Conservation (phyloP, 352 stramenopile species). For the Phytopythium ostracodes region DNA sequence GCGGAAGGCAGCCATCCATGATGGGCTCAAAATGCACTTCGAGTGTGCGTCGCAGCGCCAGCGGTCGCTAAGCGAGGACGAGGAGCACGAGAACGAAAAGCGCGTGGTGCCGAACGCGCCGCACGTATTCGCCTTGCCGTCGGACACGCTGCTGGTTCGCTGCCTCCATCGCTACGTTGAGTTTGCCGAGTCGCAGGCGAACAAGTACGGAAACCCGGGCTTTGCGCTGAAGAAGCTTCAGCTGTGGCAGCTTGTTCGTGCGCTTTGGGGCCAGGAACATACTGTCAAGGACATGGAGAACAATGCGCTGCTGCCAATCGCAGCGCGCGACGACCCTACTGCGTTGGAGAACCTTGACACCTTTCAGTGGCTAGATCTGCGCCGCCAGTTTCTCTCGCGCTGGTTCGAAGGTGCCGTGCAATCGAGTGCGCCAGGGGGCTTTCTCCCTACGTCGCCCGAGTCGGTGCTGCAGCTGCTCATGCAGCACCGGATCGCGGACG, state of each 20-base stretch:
- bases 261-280: conserved; percentile 78
- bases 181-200: conserved; percentile 30
- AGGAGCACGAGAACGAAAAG: conserved; percentile 17
- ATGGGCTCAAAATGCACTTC: conserved; percentile 61
- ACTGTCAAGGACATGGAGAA: conserved; percentile 21
- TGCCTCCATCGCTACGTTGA: conserved; percentile 62
- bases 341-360: conserved; percentile 63
- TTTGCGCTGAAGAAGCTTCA: conserved; percentile 22
- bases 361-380: conserved; percentile 64
- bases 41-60: conserved; percentile 29
- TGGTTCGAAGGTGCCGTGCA: conserved; percentile 66
- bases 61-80: conserved; percentile 15
- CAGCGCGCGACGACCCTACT: conserved; percentile 52
- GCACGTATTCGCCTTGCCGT: conserved; percentile 41
- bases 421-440: neutral
- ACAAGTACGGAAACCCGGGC: conserved; percentile 7
- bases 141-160: conserved; percentile 39
- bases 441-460: conserved; percentile 17
- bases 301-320: conserved; percentile 35
- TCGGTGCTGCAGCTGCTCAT: conserved; percentile 39
- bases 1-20: conserved; percentile 37
- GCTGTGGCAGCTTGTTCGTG: conserved; percentile 71
- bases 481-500: conserved; percentile 55
- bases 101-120: conserved; percentile 19
- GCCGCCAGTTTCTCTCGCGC: conserved; percentile 65